phyloP scores from a whole-genome alignment of 192 early-diverging fungal species.

The Podila epicladia region DNA sequence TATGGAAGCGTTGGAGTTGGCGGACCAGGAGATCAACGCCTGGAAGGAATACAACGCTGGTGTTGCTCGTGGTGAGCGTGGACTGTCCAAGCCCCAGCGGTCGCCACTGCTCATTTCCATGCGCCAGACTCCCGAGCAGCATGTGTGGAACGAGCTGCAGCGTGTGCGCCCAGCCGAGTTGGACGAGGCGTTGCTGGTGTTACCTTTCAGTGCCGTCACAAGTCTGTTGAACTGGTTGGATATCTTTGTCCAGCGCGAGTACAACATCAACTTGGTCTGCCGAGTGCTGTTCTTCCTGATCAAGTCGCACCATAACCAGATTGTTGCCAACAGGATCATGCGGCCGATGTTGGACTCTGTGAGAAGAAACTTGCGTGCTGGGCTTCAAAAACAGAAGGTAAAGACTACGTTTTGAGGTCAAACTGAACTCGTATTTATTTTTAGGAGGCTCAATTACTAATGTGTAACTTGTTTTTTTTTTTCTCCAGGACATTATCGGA shows the following conservation, averaged over 20 bases:
- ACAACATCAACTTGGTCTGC: slow-evolving; percentile 82
- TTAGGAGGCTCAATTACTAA: neutral
- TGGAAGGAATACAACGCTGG: slow-evolving; percentile 72
- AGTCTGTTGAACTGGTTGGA: slow-evolving; percentile 82
- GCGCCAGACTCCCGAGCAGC: slow-evolving; percentile 67
- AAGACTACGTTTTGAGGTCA: neutral
- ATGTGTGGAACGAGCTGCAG: slow-evolving; percentile 82
- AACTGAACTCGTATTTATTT: neutral
- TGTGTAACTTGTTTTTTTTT: neutral
- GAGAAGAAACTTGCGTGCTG: slow-evolving; percentile 66
- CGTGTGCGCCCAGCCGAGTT: slow-evolving; percentile 85
- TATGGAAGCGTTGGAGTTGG: slow-evolving; percentile 92
- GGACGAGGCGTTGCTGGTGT: slow-evolving; percentile 89
- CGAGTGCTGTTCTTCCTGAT: slow-evolving; percentile 89
- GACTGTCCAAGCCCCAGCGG: slow-evolving; percentile 45
- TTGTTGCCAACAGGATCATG: slow-evolving; percentile 84
- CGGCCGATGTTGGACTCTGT: slow-evolving; percentile 79
- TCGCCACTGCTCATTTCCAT: slow-evolving; percentile 48
- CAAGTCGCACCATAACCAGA: slow-evolving; percentile 89
- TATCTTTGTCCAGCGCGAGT: slow-evolving; percentile 84
- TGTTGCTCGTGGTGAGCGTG: slow-evolving; percentile 36
- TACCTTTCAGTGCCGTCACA: slow-evolving; percentile 85
- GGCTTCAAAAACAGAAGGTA: slow-evolving; percentile 74
- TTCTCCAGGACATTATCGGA: slow-evolving; percentile 77
- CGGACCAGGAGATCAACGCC: slow-evolving; percentile 80